Percentiles rank a stretch among this genome's conserved stretches.
These are phyloP conservation scores for Misopates orontium DNA, from an alignment of 257 asterid species.

Conservation along the genomic window DNA sequence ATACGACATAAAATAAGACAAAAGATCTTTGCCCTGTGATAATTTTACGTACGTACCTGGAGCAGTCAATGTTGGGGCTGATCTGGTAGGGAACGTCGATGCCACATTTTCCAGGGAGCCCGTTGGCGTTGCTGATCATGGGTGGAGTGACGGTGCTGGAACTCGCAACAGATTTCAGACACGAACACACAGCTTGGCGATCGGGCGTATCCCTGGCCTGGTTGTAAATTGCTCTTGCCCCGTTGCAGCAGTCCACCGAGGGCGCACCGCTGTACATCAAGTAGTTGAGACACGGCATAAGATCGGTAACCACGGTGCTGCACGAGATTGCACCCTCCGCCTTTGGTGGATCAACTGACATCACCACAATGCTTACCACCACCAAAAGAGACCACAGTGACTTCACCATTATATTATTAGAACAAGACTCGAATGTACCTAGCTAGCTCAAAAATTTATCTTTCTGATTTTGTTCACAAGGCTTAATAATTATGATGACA, in stretches of 20 bases:
- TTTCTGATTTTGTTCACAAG: no score
- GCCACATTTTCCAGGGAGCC: constrained; percentile 51
- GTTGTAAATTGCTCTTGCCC: constrained; percentile 34
- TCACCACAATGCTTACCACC: constrained; percentile 27
- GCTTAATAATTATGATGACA: no score
- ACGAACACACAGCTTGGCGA: constrained; percentile 54
- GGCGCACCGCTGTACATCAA: constrained; percentile 38
- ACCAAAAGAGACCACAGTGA: constrained; percentile 25
- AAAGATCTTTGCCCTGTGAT: no score
- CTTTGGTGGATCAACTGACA: constrained; percentile 25
- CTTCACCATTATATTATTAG: no score
- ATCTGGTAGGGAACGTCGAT: constrained; percentile 52
- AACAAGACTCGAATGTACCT: no score
- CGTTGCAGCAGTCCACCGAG: constrained; percentile 41
- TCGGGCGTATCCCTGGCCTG: constrained; percentile 36
- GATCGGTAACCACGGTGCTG: constrained; percentile 28
- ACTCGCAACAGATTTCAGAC: constrained; percentile 49
- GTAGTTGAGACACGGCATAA: constrained; percentile 47
- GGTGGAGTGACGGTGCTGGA: constrained; percentile 21
- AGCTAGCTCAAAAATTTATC: no score
- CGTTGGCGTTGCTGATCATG: constrained; percentile 35
- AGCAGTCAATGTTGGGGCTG: constrained; percentile 52
- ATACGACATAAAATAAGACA: no score
- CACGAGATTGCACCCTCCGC: constrained; percentile 47
- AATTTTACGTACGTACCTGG: constrained; percentile 25